Conservation (phyloP, 768 basidiomycete species). For the Strobilomyces dryophilus region DNA sequence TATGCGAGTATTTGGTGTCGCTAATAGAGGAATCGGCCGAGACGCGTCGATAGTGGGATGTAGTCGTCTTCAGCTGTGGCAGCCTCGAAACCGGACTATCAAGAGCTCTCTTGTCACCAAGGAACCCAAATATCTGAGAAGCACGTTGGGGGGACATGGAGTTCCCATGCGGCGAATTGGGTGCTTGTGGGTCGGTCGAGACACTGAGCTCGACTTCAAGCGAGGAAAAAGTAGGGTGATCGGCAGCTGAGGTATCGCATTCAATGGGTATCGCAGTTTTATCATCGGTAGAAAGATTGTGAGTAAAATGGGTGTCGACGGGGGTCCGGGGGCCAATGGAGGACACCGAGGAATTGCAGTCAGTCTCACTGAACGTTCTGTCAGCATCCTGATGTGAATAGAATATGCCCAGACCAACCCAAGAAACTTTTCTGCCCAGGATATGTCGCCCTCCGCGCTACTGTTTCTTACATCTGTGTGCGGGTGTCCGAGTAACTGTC, state of each 20-base stretch:
- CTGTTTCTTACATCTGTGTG: slow-evolving; percentile 24
- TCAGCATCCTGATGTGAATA: slow-evolving; percentile 9
- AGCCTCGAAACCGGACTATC: slow-evolving; percentile 33
- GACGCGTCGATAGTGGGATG: slow-evolving; percentile 17
- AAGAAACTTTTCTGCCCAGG: slow-evolving; percentile 77
- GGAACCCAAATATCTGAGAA: slow-evolving; percentile 71
- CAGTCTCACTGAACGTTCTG: slow-evolving; percentile 38
- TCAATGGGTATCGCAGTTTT: slow-evolving; percentile 42
- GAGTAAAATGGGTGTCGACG: slow-evolving; percentile 35
- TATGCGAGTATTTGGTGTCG: slow-evolving; percentile 23
- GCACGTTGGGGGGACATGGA: slow-evolving; percentile 61
- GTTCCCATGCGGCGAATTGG: slow-evolving; percentile 34
- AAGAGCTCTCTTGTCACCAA: slow-evolving; percentile 44
- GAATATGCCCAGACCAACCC: slow-evolving; percentile 39
- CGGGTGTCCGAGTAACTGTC: slow-evolving; percentile 64
- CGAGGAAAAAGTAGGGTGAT: slow-evolving; percentile 53
- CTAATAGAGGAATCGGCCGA: slow-evolving; percentile 23
- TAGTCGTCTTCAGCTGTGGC: slow-evolving; percentile 27
- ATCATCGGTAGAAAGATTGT: slow-evolving; percentile 35
- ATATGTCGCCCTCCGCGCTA: slow-evolving; percentile 70
- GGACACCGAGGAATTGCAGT: slow-evolving; percentile 37
- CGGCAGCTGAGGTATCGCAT: slow-evolving; percentile 39
- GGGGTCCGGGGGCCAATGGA: slow-evolving; percentile 56
- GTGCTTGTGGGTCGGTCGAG: slow-evolving; percentile 33
- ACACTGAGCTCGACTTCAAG: slow-evolving; percentile 72